Conservation (phyloP, 768 basidiomycete genomes). For the Rhodotorula babjevae region DNA sequence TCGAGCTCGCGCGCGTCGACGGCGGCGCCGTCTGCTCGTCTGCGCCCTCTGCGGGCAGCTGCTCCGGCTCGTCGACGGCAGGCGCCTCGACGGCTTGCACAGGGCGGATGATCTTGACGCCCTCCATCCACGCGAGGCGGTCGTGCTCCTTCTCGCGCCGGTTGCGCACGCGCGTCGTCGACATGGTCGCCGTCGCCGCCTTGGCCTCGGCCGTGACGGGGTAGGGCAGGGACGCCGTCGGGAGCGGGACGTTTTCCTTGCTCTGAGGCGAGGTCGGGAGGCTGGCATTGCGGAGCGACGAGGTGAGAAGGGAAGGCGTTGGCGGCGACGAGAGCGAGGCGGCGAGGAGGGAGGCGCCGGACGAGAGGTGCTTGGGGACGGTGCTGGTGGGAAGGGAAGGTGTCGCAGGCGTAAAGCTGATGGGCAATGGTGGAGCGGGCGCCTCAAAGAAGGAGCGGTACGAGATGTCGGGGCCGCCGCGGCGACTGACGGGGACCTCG, state of each 20-base stretch:
- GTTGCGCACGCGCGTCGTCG: slow-evolving; percentile 20
- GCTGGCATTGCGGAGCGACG: slow-evolving; percentile 20
- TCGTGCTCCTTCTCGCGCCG: slow-evolving; percentile 26
- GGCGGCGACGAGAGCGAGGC: slow-evolving; percentile 17
- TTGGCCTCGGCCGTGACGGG: not conserved
- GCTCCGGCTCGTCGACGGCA: not conserved
- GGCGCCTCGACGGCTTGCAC: slow-evolving; percentile 6
- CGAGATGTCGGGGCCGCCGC: slow-evolving; percentile 47
- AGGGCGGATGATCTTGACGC: slow-evolving; percentile 36
- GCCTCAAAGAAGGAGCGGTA: slow-evolving; percentile 38
- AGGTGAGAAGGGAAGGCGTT: slow-evolving; percentile 24
- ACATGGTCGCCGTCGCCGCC: slow-evolving; percentile 19
- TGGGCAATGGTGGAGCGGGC: slow-evolving; percentile 15
- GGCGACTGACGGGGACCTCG: slow-evolving; percentile 46
- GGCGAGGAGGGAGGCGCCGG: slow-evolving; percentile 18
- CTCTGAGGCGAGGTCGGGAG: not conserved
- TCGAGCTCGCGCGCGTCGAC: slow-evolving; percentile 35
- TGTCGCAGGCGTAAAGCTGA: not conserved
- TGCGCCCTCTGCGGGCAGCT: not conserved
- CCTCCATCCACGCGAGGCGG: slow-evolving; percentile 42
- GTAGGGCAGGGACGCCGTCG: not conserved
- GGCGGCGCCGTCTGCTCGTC: slow-evolving; percentile 17
- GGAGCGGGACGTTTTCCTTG: slow-evolving; percentile 14
- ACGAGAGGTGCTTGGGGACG: slow-evolving; percentile 3
- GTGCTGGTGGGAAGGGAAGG: not conserved